Percentiles rank a stretch among this genome's conserved stretches.
Evolutionary conservation across 768 basidiomycete species (phyloP).

Genomic region (Obba rivulosa): DNA sequence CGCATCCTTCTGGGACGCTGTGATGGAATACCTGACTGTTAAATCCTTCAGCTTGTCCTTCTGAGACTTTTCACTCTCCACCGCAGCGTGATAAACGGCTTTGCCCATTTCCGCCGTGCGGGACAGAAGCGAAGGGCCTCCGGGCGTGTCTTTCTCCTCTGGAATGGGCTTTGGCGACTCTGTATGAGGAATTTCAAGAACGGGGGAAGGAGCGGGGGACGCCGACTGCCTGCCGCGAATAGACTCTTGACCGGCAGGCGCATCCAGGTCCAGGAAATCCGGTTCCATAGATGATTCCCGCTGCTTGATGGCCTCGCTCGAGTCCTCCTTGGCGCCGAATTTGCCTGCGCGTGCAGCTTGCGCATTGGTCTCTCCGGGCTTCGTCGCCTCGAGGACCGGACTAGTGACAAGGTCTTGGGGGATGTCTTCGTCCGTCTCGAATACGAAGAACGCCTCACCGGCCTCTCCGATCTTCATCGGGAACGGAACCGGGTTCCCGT

Average conservation of each 20-base stretch:
- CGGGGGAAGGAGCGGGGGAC: background rate
- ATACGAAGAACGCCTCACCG: conserved; percentile 98
- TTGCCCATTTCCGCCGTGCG: conserved; percentile 24
- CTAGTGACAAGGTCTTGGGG: conserved; percentile 92
- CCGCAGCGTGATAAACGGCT: conserved; percentile 19
- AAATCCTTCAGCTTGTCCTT: conserved; percentile 22
- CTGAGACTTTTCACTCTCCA: conserved; percentile 22
- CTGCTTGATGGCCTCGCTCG: conserved; percentile 11
- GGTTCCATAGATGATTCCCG: conserved; percentile 44
- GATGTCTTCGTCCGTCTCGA: conserved; percentile 93
- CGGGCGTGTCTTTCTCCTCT: conserved; percentile 1
- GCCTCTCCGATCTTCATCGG: conserved; percentile 99
- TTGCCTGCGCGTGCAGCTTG: conserved; percentile 29
- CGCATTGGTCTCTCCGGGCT: conserved; percentile 26
- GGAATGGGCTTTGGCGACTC: background rate
- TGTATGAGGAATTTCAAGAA: background rate
- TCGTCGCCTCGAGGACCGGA: conserved; percentile 74
- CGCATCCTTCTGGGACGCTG: conserved; percentile 13
- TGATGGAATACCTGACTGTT: conserved; percentile 14
- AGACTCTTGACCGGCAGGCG: conserved; percentile 16
- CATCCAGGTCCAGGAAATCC: conserved; percentile 83
- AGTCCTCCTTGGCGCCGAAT: conserved; percentile 37
- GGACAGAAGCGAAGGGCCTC: conserved; percentile 11
- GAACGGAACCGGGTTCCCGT: conserved; percentile 83
- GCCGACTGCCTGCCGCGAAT: background rate